Evolutionary conservation across 495 filamentous ascomycete genomes (phyloP), one percentile per base, ranked within the genome.

Genomic region (Sabuloglossum arenarium): DNA sequence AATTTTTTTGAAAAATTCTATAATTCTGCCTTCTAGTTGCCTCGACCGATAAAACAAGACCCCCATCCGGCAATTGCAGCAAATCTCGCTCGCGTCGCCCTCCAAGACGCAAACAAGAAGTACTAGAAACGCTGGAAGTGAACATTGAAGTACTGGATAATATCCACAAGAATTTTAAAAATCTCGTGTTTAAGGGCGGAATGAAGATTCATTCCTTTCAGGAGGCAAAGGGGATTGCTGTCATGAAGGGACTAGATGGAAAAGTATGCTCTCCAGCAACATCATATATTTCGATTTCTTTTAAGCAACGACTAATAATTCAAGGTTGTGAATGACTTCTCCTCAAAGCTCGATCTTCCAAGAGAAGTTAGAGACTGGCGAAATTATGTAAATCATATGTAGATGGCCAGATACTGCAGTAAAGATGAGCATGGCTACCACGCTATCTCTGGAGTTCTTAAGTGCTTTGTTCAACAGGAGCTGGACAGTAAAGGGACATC

Each of bases 121-220:
- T 66, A 29, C 25, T 71, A 29, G 30, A 64, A 39, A 54, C 59
- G 16, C 57, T 71, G 32, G 56, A 64, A 58, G 62, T 65, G 30
- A 65, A 70, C 57, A 67, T 59, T 46, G 66, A 70, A 51, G 60
- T 68, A 6, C 59, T 70, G 14, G 64, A 71, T 53, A 69, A 65
- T 32, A 65, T 71, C 50, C 58, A 69, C 42, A 60, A 66, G 14
- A 56, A 63, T 30, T 71, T 71, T 56, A 60, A 61, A 42, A 57
- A 27, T 6, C 61, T 63, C 2, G 58, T 64, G 45, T 34, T 43
- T 24, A 28, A 61, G 14, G 42, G 32, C 19, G 24, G 47, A n/a
- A 67, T 71, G 14, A 58, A 57, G 42, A 64, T 72, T 45, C 68
- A 71, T 62, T 72, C 67, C n/a, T 72, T 72, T 55, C 64, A 71